Percentiles rank a stretch among this genome's conserved stretches.
These are phyloP conservation scores for Dendrostoma leiphaemia DNA, from an alignment of 2,329 filamentous ascomycete genomes.

Conservation along the genomic window DNA sequence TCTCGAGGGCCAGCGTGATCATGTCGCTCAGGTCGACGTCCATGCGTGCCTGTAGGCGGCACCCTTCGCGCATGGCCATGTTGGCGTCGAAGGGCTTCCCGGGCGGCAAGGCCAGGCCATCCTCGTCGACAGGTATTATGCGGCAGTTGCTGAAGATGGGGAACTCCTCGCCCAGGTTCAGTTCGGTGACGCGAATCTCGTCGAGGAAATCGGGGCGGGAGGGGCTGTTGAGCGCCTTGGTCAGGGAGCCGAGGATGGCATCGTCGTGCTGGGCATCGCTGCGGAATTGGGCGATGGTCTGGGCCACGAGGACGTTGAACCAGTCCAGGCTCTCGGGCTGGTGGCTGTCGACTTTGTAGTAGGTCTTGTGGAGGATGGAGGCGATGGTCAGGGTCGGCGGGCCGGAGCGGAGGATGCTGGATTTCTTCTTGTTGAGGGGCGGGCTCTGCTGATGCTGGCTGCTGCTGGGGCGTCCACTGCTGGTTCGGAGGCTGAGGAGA, in stretches of 20 bases:
- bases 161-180: slow-evolving; percentile 93
- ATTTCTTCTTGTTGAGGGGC: slow-evolving; percentile 61
- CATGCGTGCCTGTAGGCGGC: slow-evolving; percentile 87
- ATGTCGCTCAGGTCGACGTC: slow-evolving; percentile 96
- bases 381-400: slow-evolving; percentile 81
- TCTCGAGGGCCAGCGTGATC: slow-evolving; percentile 91
- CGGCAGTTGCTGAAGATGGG: slow-evolving; percentile 98
- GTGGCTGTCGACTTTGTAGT: slow-evolving; percentile 93
- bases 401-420: slow-evolving; percentile 65
- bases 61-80: slow-evolving; percentile 59
- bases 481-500: slow-evolving; percentile 59
- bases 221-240: slow-evolving; percentile 80
- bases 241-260: slow-evolving; percentile 82
- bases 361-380: slow-evolving; percentile 93
- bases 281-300: slow-evolving; percentile 93
- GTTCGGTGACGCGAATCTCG: slow-evolving; percentile 89
- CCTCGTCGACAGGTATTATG: slow-evolving; percentile 86
- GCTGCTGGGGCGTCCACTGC: slow-evolving; percentile 33
- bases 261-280: slow-evolving; percentile 91
- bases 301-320: slow-evolving; percentile 97
- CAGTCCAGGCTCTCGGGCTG: slow-evolving; percentile 96
- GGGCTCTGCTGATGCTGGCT: slow-evolving; percentile 31
- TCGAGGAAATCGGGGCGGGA: slow-evolving; percentile 88
- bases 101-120: slow-evolving; percentile 58
- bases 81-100: slow-evolving; percentile 51